phyloP scores from a whole-genome alignment of 768 basidiomycete genomes.

The Terana coerulea region DNA sequence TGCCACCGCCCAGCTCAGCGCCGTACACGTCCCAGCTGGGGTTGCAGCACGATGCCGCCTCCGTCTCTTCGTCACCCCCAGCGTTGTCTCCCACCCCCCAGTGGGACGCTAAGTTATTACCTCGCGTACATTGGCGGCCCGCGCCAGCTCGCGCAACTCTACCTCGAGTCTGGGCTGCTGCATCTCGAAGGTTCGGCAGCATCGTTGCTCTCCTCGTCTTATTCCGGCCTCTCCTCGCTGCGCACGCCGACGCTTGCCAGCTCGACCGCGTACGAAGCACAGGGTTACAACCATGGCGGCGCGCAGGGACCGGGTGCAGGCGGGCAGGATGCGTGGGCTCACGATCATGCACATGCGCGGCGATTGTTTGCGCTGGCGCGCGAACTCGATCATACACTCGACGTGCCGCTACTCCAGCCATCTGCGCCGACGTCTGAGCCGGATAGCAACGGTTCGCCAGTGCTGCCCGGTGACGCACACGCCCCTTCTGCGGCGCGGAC shows the following conservation, averaged over 20 bases:
- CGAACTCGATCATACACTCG: constrained; percentile 54
- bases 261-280: constrained; percentile 29
- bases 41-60: no score
- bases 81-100: background rate
- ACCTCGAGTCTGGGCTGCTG: constrained; percentile 73
- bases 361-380: constrained; percentile 72
- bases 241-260: constrained; percentile 49
- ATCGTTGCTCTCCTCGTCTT: constrained; percentile 66
- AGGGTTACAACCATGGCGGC: constrained; percentile 43
- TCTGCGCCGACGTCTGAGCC: constrained; percentile 15
- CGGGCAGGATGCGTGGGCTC: constrained; percentile 76
- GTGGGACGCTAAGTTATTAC: constrained; percentile 57
- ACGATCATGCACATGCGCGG: constrained; percentile 67
- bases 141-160: constrained; percentile 67
- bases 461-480: no score
- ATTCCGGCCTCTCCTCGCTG: constrained; percentile 74
- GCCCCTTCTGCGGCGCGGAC: no score
- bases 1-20: constrained; percentile 34
- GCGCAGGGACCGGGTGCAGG: constrained; percentile 25
- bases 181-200: constrained; percentile 80
- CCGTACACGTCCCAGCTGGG: constrained; percentile 21
- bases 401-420: constrained; percentile 63
- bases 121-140: constrained; percentile 62
- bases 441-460: constrained; percentile 11
- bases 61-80: no score